Base-by-base conservation (phyloP, 2,329 filamentous ascomycete species). In the Didymella exigua region DNA sequence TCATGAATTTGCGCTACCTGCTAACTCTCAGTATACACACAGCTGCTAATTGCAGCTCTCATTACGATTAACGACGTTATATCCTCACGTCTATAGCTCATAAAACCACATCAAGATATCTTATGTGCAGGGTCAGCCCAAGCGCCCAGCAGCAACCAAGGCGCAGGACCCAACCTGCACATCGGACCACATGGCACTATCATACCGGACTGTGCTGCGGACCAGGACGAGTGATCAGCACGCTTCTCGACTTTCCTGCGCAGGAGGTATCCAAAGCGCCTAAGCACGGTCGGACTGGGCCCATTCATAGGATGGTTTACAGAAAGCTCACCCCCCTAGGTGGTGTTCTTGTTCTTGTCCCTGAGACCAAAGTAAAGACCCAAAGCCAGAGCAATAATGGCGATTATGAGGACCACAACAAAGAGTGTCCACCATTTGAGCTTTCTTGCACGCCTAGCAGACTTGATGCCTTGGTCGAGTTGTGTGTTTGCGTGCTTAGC, bases 391-490 rank as follows among this genome's bases (percentile, higher is more conserved):
- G 76, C 83, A 34, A 84, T 47, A 36, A 84, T 80, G 49, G 76
- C 62, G 23, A 81, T 59, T 57, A 83, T 82, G 21, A 77, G 56
- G 18, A 82, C 65, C 24, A 76, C 68, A 40, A 92, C 79, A 58
- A 86, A 76, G 58, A 90, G 78, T 70, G 88, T 90, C 83, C 85
- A 91, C 90, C 90, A 93, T 81, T 93, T 93, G 77, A 91, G 84
- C 79, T 86, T 89, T 67, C 89, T 84, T 65, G 84, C 83, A 65
- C 85, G 82, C 62, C 84, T 81, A 44, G 89, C 89, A 66, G 84
- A 83, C 60, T 84, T 80, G 63, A 88, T 89, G 56, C 87, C 89
- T 69, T 85, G 81, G 63, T 83, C 82, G 56, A 93, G 84, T 65
- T 93, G 83, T 57, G 80, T 79, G 75, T 90, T 91, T 63, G 85